A percentile compares a stretch with the other conserved stretches of the same genome.
Conservation (phyloP, 192 early-diverging fungal species). For the Haplosporangium gracile region DNA sequence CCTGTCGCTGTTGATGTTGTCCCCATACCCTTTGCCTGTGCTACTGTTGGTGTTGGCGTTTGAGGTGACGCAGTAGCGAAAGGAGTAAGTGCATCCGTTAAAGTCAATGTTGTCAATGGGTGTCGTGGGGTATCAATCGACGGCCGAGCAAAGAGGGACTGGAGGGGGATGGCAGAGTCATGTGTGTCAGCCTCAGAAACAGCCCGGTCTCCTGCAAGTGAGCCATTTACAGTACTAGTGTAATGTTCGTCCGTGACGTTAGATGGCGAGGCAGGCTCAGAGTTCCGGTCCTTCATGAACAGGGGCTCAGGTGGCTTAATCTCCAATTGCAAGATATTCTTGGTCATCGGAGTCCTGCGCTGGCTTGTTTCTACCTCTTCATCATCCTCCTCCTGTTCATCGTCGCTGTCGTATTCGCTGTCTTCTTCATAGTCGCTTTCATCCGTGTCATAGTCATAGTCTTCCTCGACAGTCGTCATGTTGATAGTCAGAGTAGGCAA, state of each 20-base stretch:
- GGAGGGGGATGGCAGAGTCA: slow-evolving; percentile 17
- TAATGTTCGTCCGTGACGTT: background rate
- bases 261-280: background rate
- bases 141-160: background rate
- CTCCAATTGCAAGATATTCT: background rate
- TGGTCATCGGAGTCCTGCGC: background rate
- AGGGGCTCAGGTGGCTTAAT: background rate
- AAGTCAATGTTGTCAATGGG: background rate
- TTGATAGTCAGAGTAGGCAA: slow-evolving; percentile 27
- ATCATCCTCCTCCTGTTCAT: slow-evolving; percentile 10
- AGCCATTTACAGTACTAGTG: background rate
- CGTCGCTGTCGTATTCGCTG: slow-evolving; percentile 4
- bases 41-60: background rate
- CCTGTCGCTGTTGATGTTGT: background rate
- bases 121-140: background rate
- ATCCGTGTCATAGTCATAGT: slow-evolving; percentile 4
- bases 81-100: background rate
- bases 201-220: background rate
- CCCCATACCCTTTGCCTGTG: background rate
- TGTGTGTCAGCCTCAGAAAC: slow-evolving; percentile 6
- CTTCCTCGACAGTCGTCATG: slow-evolving; percentile 24
- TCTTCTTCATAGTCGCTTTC: slow-evolving; percentile 10
- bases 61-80: background rate
- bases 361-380: background rate
- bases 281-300: background rate